Percentiles rank a stretch among this genome's conserved stretches.
These are phyloP conservation scores for Daldinia concentrica DNA, from an alignment of 495 filamentous ascomycete genomes.

Conservation along the genomic window DNA sequence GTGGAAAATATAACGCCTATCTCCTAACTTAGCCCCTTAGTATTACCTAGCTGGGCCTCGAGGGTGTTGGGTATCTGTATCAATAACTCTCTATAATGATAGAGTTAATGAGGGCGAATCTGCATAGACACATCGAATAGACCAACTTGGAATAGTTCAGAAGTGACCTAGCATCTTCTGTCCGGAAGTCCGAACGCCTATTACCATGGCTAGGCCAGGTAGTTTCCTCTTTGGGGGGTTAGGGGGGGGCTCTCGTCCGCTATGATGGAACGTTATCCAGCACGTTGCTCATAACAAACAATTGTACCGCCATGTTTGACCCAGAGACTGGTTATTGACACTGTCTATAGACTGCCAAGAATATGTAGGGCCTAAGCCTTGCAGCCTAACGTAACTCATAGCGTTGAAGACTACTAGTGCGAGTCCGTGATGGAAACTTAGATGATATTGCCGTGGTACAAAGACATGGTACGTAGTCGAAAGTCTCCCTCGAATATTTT, in stretches of 20 bases:
- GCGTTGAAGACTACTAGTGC: constrained; percentile 21
- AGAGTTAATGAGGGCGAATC: constrained; percentile 1
- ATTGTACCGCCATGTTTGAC: constrained; percentile 8
- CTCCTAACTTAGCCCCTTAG: neutral
- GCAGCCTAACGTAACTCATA: constrained; percentile 13
- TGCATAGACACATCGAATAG: neutral
- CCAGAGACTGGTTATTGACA: neutral
- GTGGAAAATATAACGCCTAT: neutral
- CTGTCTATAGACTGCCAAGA: constrained; percentile 9
- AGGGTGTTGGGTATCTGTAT: neutral
- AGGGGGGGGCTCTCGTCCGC: constrained; percentile 7
- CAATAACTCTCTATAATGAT: neutral
- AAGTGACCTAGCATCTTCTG: neutral
- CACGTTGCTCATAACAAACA: constrained; percentile 7
- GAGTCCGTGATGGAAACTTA: constrained; percentile 18
- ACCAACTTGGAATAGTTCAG: neutral
- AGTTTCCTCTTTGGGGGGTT: constrained; percentile 20
- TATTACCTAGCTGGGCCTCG: constrained; percentile 6
- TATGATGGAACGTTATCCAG: constrained; percentile 9
- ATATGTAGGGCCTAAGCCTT: constrained; percentile 15
- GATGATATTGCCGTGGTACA: constrained; percentile 18
- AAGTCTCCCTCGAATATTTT: constrained; percentile 14
- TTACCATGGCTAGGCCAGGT: neutral
- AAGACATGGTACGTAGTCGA: constrained; percentile 17
- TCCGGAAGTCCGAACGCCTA: constrained; percentile 32